Evolutionary conservation across 108 stramenopile species (phyloP).

Genomic region (Tribonema minus): DNA sequence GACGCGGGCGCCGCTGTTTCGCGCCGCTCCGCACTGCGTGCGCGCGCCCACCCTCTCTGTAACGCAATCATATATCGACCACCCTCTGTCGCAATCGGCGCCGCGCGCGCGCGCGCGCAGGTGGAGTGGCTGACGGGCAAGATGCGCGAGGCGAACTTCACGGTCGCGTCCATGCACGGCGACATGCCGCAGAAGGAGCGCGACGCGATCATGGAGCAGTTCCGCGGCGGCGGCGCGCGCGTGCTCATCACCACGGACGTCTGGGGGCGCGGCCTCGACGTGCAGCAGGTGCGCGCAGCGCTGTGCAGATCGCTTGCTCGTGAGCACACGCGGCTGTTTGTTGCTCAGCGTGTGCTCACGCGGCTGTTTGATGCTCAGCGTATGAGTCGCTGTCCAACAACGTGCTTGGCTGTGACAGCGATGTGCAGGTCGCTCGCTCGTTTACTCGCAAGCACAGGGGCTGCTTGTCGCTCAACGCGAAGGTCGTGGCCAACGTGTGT

Average conservation of each 20-base stretch:
- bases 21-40: background rate
- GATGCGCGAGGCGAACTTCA: conserved; percentile 91
- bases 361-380: background rate
- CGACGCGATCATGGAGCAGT: conserved; percentile 94
- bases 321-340: background rate
- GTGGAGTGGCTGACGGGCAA: conserved; percentile 90
- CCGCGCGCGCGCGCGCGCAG: too few relatives aligned
- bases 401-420: background rate
- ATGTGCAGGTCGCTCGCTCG: background rate
- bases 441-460: too few relatives aligned
- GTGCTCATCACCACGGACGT: conserved; percentile 97
- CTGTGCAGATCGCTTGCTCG: too few relatives aligned
- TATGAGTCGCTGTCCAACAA: background rate
- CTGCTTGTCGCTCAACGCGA: too few relatives aligned
- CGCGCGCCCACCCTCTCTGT: background rate
- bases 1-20: too few relatives aligned
- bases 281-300: conserved; percentile 72
- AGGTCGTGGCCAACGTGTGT: too few relatives aligned
- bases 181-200: conserved; percentile 89
- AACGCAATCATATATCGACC: too few relatives aligned
- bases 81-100: background rate
- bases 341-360: background rate
- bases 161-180: conserved; percentile 95
- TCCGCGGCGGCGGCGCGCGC: conserved; percentile 84
- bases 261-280: conserved; percentile 98